Base-by-base conservation (phyloP, 2,329 filamentous ascomycete genomes). In the Berkeleyomyces rouxiae region DNA sequence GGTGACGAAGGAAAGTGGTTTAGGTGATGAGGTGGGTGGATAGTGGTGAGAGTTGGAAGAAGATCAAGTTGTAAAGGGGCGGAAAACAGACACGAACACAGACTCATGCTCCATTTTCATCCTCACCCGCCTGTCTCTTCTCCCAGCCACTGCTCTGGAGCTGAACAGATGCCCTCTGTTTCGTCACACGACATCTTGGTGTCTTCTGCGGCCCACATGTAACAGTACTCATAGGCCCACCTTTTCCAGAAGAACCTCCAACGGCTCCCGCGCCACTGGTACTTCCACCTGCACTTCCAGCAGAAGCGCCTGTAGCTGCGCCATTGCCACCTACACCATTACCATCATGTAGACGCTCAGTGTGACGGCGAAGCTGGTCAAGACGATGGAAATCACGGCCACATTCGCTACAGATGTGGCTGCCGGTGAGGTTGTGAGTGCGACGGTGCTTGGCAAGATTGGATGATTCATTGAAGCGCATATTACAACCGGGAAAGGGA, bases 381-480 rank as follows among this genome's bases (percentile, higher is more conserved):
- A 79, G 72, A 7, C 83, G 74, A 69, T 82, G 77, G 59, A 86
- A 86, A 62, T 79, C 75, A 66, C 79, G 82, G 11, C 74, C 73
- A 65, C 83, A 86, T 47, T 77, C 73, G 2, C 74, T 70, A 53
- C 82, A 85, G 33, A 73, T 72, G 67, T 78, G 78, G 43, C 75
- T 74, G 4, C 79, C 79, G 62, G 77, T 77, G 42, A 76, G 72
- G 11, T 79, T 78, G 67, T 86, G 83, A 6, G 78, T 86, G 66
- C 82, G 81, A 59, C 79, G 78, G 68, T 86, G 83, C 67, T 86
- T 86, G 59, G 82, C 82, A 16, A 86, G 72, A 67, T 86, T 86
- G 3, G 82, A 85, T 0, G 82, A 85, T 69, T 86, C 82, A 65
- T 80, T 78, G 68, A 86, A 86, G 7, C 72, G 72, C 68, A 82